A percentile compares a stretch with the other conserved stretches of the same genome.
phyloP scores from a whole-genome alignment of 2,329 filamentous ascomycete genomes.

The Talaromyces islandicus region DNA sequence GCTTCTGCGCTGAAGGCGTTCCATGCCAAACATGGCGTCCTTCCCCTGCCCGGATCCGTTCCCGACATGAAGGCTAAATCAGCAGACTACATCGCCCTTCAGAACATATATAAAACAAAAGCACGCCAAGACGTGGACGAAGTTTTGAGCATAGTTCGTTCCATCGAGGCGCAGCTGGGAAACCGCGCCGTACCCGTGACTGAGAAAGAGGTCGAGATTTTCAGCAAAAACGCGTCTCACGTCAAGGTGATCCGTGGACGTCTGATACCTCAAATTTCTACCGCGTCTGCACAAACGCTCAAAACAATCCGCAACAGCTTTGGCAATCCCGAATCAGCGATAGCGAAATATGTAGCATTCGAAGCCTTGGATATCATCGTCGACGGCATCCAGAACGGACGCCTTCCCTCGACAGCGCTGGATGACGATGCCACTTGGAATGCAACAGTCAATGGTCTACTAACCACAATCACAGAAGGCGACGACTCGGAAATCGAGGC shows the following conservation, averaged over 20 bases:
- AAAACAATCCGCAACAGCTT: constrained; percentile 36
- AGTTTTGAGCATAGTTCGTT: constrained; percentile 61
- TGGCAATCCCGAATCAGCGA: constrained; percentile 50
- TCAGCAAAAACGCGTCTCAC: constrained; percentile 92
- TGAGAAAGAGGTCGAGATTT: constrained; percentile 73
- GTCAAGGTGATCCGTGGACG: constrained; percentile 75
- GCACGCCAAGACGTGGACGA: constrained; percentile 72
- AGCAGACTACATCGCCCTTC: constrained; percentile 78
- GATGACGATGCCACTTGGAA: constrained; percentile 30
- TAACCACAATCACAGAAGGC: constrained; percentile 30
- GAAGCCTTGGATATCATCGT: constrained; percentile 39
- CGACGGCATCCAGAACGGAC: constrained; percentile 48
- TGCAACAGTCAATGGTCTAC: constrained; percentile 21
- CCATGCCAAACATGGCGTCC: constrained; percentile 61
- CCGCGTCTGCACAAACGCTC: constrained; percentile 35
- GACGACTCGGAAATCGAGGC: constrained; percentile 40
- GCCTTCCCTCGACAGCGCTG: constrained; percentile 17
- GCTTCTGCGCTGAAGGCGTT: constrained; percentile 73
- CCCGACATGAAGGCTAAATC: constrained; percentile 98
- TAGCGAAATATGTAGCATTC: constrained; percentile 67
- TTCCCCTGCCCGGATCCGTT: constrained; percentile 79
- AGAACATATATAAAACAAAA: constrained; percentile 88
- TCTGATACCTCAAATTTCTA: constrained; percentile 46
- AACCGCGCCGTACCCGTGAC: constrained; percentile 47
- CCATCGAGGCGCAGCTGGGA: constrained; percentile 47